Evolutionary conservation across 306 rosid genomes (phyloP).

Genomic region (Macrotyloma uniflorum): DNA sequence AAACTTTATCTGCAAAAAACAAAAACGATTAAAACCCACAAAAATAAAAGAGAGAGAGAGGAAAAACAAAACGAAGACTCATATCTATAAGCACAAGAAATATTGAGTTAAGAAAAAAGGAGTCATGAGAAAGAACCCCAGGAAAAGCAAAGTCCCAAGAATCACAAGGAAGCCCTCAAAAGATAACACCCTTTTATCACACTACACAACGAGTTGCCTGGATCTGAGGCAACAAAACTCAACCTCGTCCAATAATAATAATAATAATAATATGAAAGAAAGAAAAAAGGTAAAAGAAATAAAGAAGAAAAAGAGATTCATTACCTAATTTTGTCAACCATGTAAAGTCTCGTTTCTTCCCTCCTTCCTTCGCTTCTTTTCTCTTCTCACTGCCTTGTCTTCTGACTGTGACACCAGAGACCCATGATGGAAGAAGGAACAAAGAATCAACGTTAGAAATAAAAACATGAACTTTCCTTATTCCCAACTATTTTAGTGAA

Average conservation of each 20-base stretch:
- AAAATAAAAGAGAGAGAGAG: conserved; percentile 2
- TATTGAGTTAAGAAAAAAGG: conserved; percentile 35
- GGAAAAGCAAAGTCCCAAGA: conserved; percentile 63
- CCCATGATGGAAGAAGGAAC: conserved; percentile 37
- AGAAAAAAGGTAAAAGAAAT: conserved; percentile 33
- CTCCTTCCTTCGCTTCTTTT: conserved; percentile 26
- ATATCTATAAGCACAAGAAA: conserved; percentile 65
- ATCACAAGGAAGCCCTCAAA: conserved; percentile 74
- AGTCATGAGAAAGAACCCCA: conserved; percentile 70
- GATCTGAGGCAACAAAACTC: conserved; percentile 79
- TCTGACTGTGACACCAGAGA: conserved; percentile 41
- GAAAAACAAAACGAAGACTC: conserved; percentile 33
- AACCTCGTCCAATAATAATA: conserved; percentile 49
- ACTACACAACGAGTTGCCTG: conserved; percentile 59
- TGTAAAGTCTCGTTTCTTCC: conserved; percentile 35
- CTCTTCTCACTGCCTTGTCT: conserved; percentile 1
- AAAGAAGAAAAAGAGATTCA: conserved; percentile 27
- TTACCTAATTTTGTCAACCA: conserved; percentile 65
- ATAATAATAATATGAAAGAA: conserved; percentile 44
- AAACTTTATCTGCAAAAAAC: conserved; percentile 41
- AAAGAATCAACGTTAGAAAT: conserved; percentile 40
- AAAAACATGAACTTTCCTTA: conserved; percentile 35
- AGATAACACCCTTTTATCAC: conserved; percentile 54
- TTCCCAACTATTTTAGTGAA: conserved; percentile 23
- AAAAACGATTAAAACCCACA: conserved; percentile 38